A percentile compares a stretch with the other conserved stretches of the same genome.
Conservation (phyloP, 768 basidiomycete genomes). For the Tephrocybe rancida region DNA sequence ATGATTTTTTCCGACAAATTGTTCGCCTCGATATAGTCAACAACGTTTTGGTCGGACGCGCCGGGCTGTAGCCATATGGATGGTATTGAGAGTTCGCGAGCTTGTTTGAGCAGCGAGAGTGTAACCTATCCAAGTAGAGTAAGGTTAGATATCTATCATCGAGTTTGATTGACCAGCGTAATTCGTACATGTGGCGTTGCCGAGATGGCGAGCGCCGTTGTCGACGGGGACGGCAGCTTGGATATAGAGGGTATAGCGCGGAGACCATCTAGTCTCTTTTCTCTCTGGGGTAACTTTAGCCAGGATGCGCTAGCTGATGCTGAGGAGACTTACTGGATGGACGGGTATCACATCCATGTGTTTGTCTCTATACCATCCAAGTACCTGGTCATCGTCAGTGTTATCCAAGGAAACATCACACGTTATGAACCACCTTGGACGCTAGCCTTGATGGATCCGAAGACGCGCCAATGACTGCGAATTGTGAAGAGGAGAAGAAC, state of each 20-base stretch:
- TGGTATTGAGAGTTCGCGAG: constrained; percentile 16
- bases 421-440: constrained; percentile 12
- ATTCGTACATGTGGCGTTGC: constrained; percentile 15
- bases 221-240: constrained; percentile 20
- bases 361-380: constrained; percentile 20
- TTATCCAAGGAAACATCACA: not conserved
- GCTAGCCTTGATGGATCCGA: constrained; percentile 17
- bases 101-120: constrained; percentile 22
- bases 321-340: constrained; percentile 13
- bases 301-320: not conserved
- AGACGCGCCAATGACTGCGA: constrained; percentile 22
- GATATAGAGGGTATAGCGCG: constrained; percentile 17
- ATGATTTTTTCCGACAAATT: constrained; percentile 17
- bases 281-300: constrained; percentile 1
- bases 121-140: constrained; percentile 16
- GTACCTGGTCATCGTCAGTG: constrained; percentile 12
- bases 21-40: constrained; percentile 18
- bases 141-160: constrained; percentile 11
- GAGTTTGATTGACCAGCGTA: constrained; percentile 4
- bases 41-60: constrained; percentile 14
- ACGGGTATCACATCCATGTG: constrained; percentile 21
- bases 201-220: constrained; percentile 16
- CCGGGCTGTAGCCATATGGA: constrained; percentile 22
- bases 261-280: constrained; percentile 15
- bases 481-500: constrained; percentile 20